These are phyloP conservation scores for Blastosporella zonata DNA, from an alignment of 1,284 basidiomycete species.

Conservation along the genomic window DNA sequence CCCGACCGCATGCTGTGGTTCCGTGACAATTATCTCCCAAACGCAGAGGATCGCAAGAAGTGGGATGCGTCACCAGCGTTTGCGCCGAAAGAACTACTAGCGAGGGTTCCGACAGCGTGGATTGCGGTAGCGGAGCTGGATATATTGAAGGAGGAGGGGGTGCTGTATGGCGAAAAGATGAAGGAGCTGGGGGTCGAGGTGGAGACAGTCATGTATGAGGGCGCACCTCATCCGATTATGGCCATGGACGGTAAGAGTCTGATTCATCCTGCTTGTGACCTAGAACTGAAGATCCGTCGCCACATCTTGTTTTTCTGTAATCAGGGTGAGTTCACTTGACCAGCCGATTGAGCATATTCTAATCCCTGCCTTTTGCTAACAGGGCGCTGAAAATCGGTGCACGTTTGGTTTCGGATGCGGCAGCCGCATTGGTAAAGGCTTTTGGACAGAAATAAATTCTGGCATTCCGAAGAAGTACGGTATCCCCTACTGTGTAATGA, in stretches of 20 bases:
- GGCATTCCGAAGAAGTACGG: no score
- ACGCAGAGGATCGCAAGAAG: slow-evolving; percentile 52
- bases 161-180: slow-evolving; percentile 63
- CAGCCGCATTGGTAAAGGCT: slow-evolving; percentile 42
- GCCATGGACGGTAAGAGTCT: slow-evolving; percentile 58
- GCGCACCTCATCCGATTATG: slow-evolving; percentile 67
- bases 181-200: slow-evolving; percentile 50
- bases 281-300: not conserved
- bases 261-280: not conserved
- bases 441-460: slow-evolving; percentile 26
- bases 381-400: slow-evolving; percentile 51
- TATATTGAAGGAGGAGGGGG: slow-evolving; percentile 64
- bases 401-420: slow-evolving; percentile 55
- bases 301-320: not conserved
- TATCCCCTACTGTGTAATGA: no score
- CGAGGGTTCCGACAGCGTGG: slow-evolving; percentile 54
- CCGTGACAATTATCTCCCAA: slow-evolving; percentile 63
- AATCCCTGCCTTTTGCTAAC: slow-evolving; percentile 3
- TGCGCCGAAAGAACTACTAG: slow-evolving; percentile 54
- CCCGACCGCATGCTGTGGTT: slow-evolving; percentile 74
- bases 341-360: not conserved
- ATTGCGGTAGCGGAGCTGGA: slow-evolving; percentile 66
- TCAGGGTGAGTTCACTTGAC: slow-evolving; percentile 4
- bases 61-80: slow-evolving; percentile 72
- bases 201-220: slow-evolving; percentile 54